Evolutionary conservation across 1,284 basidiomycete species (phyloP).

Genomic region (Stygiomarasmius scandens): DNA sequence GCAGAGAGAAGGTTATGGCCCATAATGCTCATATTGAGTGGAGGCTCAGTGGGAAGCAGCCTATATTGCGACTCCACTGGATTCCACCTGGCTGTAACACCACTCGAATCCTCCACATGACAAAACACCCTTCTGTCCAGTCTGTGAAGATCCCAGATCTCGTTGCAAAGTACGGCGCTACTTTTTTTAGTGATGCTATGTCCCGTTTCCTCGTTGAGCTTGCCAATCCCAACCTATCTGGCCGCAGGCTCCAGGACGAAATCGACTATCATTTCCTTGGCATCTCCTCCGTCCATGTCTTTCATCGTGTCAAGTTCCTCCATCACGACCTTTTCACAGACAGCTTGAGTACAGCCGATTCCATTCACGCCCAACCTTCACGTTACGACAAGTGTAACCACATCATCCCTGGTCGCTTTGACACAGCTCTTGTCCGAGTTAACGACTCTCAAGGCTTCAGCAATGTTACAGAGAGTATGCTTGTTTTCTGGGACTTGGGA

Average conservation of each 20-base stretch:
- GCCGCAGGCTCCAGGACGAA: background rate
- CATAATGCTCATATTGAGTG: background rate
- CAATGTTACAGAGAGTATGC: background rate
- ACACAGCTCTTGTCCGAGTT: slow-evolving; percentile 9
- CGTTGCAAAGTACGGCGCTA: slow-evolving; percentile 26
- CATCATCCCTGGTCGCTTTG: slow-evolving; percentile 13
- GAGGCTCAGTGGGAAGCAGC: background rate
- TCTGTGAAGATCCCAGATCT: slow-evolving; percentile 5
- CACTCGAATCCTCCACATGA: background rate
- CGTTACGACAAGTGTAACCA: slow-evolving; percentile 4
- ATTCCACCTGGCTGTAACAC: background rate
- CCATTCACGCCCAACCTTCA: slow-evolving; percentile 19
- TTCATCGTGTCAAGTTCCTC: slow-evolving; percentile 17
- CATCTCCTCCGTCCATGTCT: background rate
- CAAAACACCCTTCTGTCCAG: background rate
- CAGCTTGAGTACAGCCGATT: slow-evolving; percentile 13
- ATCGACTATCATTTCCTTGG: background rate
- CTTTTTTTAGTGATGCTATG: slow-evolving; percentile 29
- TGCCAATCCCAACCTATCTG: slow-evolving; percentile 14
- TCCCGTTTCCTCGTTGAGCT: slow-evolving; percentile 24
- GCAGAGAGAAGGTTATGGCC: background rate
- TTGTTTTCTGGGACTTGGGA: background rate
- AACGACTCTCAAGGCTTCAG: background rate
- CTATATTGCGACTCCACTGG: background rate
- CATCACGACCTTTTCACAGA: slow-evolving; percentile 12